Evolutionary conservation across 768 basidiomycete species (phyloP), one percentile per base, ranked within the genome.

Genomic region (Lyophyllum atratum): DNA sequence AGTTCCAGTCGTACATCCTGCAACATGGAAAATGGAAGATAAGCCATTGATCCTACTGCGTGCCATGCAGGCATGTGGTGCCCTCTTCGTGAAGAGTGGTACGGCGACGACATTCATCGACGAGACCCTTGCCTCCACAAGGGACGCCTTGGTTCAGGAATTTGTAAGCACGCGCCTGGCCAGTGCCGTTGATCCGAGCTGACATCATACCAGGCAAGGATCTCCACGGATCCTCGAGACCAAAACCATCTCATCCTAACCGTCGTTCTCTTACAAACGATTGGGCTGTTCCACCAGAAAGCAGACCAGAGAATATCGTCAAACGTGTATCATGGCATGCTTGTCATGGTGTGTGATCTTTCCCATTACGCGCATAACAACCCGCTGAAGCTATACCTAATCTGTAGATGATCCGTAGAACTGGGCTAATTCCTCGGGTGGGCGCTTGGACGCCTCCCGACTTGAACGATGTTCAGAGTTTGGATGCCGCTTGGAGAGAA

Each of bases 41-140:
- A 83, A 82, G 57, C 82, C 79, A 31, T 75, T 72, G 4, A 73
- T 83, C 59, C 80, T 84, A 39, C 66, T 85, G 44, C 78, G 73
- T 19, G 77, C 79, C 22, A 85, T 84, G 84, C 80, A 81, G 67
- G 84, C 80, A 21, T 86, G 80, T 68, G 88, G 83, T 56, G 89
- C 81, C 24, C 72, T 84, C 50, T 85, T 81, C 66, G 79, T 78
- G 47, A 81, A 76, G 65, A 83, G 77, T 11, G 70, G 71, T n/a
- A 72, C 68, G 29, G 82, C 84, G 2, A 61, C 70, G 53, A 70
- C 70, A 40, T 87, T 83, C 69, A 82, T 84, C 61, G 75, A 72
- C 40, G 74, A 71, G 46, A 77, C 74, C 22, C 69, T 82, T 60
- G 72, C 66, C 22, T 74, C 66, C 33, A 75, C 73, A 50, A 76